phyloP scores from a whole-genome alignment of 345 rosid species.

The Nephelium lappaceum region DNA sequence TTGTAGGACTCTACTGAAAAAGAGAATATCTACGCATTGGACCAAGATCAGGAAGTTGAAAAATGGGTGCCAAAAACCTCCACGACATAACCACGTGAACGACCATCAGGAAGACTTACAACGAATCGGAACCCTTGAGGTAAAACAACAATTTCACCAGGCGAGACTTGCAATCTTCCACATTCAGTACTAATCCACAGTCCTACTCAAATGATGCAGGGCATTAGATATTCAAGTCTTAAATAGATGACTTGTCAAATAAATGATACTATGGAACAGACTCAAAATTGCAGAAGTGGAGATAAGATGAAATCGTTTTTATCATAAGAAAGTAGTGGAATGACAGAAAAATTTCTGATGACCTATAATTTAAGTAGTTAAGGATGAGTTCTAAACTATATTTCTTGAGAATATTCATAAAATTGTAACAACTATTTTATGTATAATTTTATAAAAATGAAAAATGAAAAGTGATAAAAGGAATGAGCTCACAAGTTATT shows the following conservation, averaged over 20 bases:
- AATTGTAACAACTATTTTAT: neutral
- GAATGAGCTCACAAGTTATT: neutral
- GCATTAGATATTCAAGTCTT: slow-evolving; percentile 12
- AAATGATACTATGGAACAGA: neutral
- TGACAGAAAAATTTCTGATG: no score
- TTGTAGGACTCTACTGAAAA: slow-evolving; percentile 14
- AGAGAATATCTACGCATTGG: slow-evolving; percentile 70
- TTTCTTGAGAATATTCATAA: no score
- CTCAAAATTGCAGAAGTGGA: neutral
- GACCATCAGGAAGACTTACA: slow-evolving; percentile 79
- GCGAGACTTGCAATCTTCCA: slow-evolving; percentile 79
- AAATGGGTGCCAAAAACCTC: slow-evolving; percentile 92
- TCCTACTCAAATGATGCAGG: slow-evolving; percentile 43
- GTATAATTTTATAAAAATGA: neutral
- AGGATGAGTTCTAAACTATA: no score
- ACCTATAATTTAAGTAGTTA: no score
- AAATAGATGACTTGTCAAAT: neutral
- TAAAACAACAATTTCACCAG: slow-evolving; percentile 83
- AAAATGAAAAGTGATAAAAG: neutral
- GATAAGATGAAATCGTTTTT: no score
- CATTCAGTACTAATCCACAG: slow-evolving; percentile 92
- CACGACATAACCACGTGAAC: slow-evolving; percentile 87
- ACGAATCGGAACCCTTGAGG: slow-evolving; percentile 93
- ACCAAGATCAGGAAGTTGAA: slow-evolving; percentile 98
- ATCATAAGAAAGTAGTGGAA: no score